phyloP scores from a whole-genome alignment of 768 basidiomycete genomes.

The Ramaria rubella region DNA sequence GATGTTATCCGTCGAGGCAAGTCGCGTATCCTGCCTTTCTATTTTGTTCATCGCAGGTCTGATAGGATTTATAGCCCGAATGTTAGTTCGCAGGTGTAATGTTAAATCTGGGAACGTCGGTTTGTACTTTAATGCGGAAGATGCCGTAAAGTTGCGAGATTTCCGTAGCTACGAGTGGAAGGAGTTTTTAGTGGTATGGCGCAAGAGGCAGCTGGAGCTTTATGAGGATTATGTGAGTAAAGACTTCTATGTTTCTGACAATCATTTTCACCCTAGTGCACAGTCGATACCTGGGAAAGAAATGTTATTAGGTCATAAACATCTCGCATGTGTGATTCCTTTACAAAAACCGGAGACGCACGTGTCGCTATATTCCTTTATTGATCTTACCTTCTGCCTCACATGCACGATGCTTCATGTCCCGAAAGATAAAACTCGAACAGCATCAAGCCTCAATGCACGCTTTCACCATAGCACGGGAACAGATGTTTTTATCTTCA shows the following conservation, averaged over 20 bases:
- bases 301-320: slow-evolving; percentile 63
- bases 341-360: slow-evolving; percentile 54
- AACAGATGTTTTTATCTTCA: slow-evolving; percentile 84
- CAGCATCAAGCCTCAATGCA: slow-evolving; percentile 30
- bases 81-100: slow-evolving; percentile 75
- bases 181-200: slow-evolving; percentile 85
- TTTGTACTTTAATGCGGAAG: slow-evolving; percentile 54
- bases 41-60: not conserved
- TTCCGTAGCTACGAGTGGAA: slow-evolving; percentile 61
- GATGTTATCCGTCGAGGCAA: slow-evolving; percentile 73
- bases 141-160: slow-evolving; percentile 57
- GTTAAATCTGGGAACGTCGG: slow-evolving; percentile 47
- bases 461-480: slow-evolving; percentile 48
- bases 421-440: slow-evolving; percentile 28
- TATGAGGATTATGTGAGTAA: slow-evolving; percentile 75
- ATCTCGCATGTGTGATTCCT: slow-evolving; percentile 74
- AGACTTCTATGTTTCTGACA: not conserved
- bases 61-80: slow-evolving; percentile 68
- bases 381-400: slow-evolving; percentile 78
- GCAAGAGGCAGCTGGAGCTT: slow-evolving; percentile 68
- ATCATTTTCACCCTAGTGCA: not conserved
- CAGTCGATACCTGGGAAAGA: slow-evolving; percentile 54
- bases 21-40: slow-evolving; percentile 12
- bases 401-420: slow-evolving; percentile 48
- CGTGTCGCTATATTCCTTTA: slow-evolving; percentile 81